A percentile compares a stretch with the other conserved stretches of the same genome.
These are phyloP conservation scores for Cutaneotrichosporon sp. DNA, from an alignment of 1,284 basidiomycete genomes.

Conservation along the genomic window DNA sequence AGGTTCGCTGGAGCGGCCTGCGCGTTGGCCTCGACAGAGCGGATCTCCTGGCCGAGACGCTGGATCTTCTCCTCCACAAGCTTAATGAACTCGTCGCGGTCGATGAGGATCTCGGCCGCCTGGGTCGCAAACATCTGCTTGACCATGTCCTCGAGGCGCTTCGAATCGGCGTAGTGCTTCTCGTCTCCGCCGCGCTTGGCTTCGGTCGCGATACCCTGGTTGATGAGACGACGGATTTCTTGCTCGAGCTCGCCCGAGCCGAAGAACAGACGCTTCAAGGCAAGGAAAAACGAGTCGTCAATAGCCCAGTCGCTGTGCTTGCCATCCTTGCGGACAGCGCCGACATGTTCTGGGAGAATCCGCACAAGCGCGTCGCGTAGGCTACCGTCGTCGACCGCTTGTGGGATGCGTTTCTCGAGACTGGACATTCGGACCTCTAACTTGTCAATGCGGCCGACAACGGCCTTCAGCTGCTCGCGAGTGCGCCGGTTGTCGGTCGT, in stretches of 20 bases:
- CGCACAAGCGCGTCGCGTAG: slow-evolving; percentile 44
- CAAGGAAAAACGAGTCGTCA: slow-evolving; percentile 50
- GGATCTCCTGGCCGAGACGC: slow-evolving; percentile 16
- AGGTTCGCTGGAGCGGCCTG: slow-evolving; percentile 34
- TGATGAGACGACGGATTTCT: slow-evolving; percentile 7
- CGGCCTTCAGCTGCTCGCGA: neutral
- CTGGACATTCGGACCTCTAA: neutral
- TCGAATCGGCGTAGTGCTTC: slow-evolving; percentile 6
- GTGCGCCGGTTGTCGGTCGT: neutral
- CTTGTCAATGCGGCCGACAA: neutral
- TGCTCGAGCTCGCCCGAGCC: slow-evolving; percentile 34
- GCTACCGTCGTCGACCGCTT: slow-evolving; percentile 36
- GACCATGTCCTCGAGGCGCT: slow-evolving; percentile 26
- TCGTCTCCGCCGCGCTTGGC: slow-evolving; percentile 23
- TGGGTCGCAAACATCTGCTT: slow-evolving; percentile 12
- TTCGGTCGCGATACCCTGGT: slow-evolving; percentile 20
- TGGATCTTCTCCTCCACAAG: slow-evolving; percentile 23
- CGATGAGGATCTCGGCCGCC: slow-evolving; percentile 7
- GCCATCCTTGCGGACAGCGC: slow-evolving; percentile 42
- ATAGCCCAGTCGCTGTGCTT: slow-evolving; percentile 45
- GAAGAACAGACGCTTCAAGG: slow-evolving; percentile 44
- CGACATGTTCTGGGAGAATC: slow-evolving; percentile 49
- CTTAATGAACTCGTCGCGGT: slow-evolving; percentile 31
- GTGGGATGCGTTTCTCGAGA: slow-evolving; percentile 56
- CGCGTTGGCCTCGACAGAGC: slow-evolving; percentile 36